Percentiles rank a stretch among this genome's conserved stretches.
Conservation (phyloP, 2,329 filamentous ascomycete species). For the Exophiala oligosperma region DNA sequence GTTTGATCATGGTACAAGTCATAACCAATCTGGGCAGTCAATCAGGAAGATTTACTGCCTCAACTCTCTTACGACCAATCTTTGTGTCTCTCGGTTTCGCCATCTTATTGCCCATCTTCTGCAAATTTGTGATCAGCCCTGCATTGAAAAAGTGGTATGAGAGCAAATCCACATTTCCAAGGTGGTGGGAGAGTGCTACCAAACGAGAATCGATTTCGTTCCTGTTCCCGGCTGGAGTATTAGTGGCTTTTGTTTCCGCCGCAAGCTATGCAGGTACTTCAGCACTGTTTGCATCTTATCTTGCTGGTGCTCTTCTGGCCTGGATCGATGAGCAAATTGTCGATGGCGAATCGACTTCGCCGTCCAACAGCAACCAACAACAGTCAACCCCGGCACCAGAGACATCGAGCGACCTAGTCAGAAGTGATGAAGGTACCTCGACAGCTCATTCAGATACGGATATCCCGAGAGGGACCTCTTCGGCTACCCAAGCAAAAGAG, state of each 20-base stretch:
- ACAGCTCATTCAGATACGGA: too few relatives aligned
- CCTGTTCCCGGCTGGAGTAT: slow-evolving; percentile 43
- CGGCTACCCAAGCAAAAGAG: too few relatives aligned
- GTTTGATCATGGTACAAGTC: slow-evolving; percentile 72
- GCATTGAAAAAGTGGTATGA: neutral
- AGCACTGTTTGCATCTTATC: slow-evolving; percentile 57
- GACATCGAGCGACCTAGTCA: neutral
- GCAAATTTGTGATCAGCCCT: slow-evolving; percentile 29
- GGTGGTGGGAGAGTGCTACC: neutral
- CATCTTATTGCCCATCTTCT: slow-evolving; percentile 32
- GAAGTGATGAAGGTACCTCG: neutral
- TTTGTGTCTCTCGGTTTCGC: slow-evolving; percentile 47
- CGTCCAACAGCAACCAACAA: neutral
- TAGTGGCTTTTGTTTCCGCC: slow-evolving; percentile 49
- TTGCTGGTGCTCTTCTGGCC: slow-evolving; percentile 54
- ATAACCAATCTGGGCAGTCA: slow-evolving; percentile 63
- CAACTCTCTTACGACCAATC: slow-evolving; percentile 52
- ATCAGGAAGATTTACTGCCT: slow-evolving; percentile 35
- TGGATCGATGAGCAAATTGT: slow-evolving; percentile 48
- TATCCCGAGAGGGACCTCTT: too few relatives aligned
- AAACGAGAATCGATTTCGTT: slow-evolving; percentile 29
- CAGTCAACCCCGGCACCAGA: neutral
- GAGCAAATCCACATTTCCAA: neutral
- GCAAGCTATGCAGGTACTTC: slow-evolving; percentile 58
- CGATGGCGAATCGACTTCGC: neutral